Conservation (phyloP, 2,329 filamentous ascomycete genomes). For the Exophiala sideris region DNA sequence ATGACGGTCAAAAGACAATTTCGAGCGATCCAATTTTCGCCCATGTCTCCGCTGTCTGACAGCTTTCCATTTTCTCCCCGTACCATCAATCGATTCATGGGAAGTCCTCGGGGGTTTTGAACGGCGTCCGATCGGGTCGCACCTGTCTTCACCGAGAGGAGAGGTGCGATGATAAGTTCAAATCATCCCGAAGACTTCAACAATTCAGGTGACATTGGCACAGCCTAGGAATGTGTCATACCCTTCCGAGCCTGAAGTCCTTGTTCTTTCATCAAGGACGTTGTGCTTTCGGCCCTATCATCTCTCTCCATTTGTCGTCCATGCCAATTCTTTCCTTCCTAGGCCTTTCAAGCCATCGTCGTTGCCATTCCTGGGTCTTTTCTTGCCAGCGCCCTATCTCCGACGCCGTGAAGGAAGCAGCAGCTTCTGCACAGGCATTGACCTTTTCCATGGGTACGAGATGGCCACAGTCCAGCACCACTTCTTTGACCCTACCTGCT, state of each 20-base stretch:
- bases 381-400: conserved; percentile 19
- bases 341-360: conserved; percentile 17
- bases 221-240: neutral
- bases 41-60: too few relatives aligned
- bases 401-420: conserved; percentile 14
- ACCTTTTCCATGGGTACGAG: conserved; percentile 29
- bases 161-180: too few relatives aligned
- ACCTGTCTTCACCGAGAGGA: too few relatives aligned
- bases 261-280: neutral
- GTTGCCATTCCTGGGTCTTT: conserved; percentile 14
- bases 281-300: conserved; percentile 17
- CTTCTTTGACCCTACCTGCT: conserved; percentile 35
- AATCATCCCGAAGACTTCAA: too few relatives aligned
- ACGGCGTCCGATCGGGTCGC: too few relatives aligned
- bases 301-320: conserved; percentile 23
- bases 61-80: too few relatives aligned
- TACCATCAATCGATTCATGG: too few relatives aligned
- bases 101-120: too few relatives aligned
- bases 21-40: too few relatives aligned
- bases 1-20: too few relatives aligned
- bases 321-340: conserved; percentile 18
- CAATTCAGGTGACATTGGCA: too few relatives aligned
- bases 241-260: neutral
- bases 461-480: conserved; percentile 25
- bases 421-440: conserved; percentile 22